Evolutionary conservation across 441 rosid genomes (phyloP), one percentile per base, ranked within the genome.

Genomic region (Euphorbia celastroides): DNA sequence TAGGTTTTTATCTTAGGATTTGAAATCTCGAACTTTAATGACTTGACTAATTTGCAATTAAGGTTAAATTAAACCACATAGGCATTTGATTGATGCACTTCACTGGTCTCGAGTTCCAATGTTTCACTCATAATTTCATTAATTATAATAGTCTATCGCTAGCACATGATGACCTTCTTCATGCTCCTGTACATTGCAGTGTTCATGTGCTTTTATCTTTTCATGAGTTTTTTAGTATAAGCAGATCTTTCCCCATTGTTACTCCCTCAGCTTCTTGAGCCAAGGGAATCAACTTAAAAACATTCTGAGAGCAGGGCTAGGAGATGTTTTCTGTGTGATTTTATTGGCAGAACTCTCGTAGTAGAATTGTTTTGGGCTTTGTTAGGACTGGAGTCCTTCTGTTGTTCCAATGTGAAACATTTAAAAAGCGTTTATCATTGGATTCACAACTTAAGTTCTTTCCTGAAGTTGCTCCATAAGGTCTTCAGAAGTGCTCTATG

Each of bases 221-320:
- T 46, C 52, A 46, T 46, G n/a, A n/a, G 25, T n/a, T 62, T 0
- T n/a, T 52, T 59, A 10, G 58, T 60, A 11, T 74, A 5, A 14
- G 54, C 67, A 62, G 69, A 46, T 20, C 51, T 1, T 22, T 65
- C 62, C 9, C 60, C n/a, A 9, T 48, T 23, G 26, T 36, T 13
- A 38, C 56, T 69, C 2, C 52, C 56, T 36, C 17, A 25, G 41
- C 28, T 25, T 62, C 41, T 13, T 41, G 5, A 25, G 28, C 60
- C 8, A 64, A 30, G 4, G 57, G 13, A 22, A 42, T 57, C 23
- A 70, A 31, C 42, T 64, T 26, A 56, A 70, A 20, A 20, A 56
- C 27, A 41, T 23, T 32, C 23, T 56, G 44, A 20, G n/a, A 2
- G 60, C 50, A 7, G 52, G 31, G 25, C 36, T 28, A 64, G 64